Base-by-base conservation (phyloP, 1,139 yeast species). In the Pichia terricola region DNA sequence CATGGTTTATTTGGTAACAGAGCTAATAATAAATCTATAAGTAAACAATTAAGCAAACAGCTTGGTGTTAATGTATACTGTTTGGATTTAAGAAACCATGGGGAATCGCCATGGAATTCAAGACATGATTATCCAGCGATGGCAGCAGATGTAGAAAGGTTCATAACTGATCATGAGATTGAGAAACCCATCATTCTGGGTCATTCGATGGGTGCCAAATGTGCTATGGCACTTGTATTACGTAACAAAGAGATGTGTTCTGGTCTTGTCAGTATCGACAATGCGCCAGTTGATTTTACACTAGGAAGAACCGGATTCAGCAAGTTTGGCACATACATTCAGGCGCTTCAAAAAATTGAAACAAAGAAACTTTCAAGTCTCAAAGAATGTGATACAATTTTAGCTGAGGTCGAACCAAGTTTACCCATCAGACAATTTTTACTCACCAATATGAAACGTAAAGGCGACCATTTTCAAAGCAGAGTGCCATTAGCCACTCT, bases 131-230 rank as follows among this genome's bases (percentile, higher is more conserved):
- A 88, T 61, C 82, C 85, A 0, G 68, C 91, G 2, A 69, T 91
- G 66, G 82, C 96, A 1, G 82, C 86, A 0, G 98, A 91, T 61
- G 88, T 91, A 27, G 88, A 81, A 56, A 57, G 64, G 33, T 91
- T 89, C 59, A 72, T 88, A 16, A 56, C 57, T 1, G 73, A 72
- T 4, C 69, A 76, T 25, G 54, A 63, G 0, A 50, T 79, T 10
- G 66, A 67, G 31, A 55, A 72, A 9, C 85, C 94, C 0, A 76
- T 86, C 25, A 52, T 91, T 26, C 70, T 91, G 28, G 98, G 98
- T 1, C 97, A 89, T 62, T 88, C 96, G 0, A 88, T 91, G 96
- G 98, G 98, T 5, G 97, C 96, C 8, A 91, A 91, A 58, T 75
- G 89, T 0, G 96, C 84, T 3, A 89, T 91, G 97, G 87, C 91